Evolutionary conservation across 2,329 filamentous ascomycete genomes (phyloP).

Genomic region (Phyllosticta paracitricarpa): DNA sequence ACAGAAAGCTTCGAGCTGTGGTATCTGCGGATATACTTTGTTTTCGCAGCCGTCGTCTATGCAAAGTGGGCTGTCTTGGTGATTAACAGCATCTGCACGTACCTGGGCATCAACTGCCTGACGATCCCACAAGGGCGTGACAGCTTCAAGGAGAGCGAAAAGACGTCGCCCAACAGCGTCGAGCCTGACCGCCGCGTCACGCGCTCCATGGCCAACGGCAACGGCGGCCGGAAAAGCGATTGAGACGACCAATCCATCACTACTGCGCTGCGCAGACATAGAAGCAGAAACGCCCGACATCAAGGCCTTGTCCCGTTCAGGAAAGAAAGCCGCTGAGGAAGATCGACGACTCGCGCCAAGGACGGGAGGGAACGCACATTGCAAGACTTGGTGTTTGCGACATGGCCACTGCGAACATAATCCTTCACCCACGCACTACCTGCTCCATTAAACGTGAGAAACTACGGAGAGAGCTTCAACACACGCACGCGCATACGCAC

Average conservation of each 20-base stretch:
- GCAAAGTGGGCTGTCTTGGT: slow-evolving; percentile 88
- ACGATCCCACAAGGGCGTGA: slow-evolving; percentile 52
- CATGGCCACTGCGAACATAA: not conserved
- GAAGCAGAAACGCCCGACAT: not conserved
- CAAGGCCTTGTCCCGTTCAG: not conserved
- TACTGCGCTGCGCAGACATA: not conserved
- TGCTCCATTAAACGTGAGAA: not conserved
- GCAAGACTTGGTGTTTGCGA: not conserved
- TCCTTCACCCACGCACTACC: not conserved
- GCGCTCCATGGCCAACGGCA: slow-evolving; percentile 6
- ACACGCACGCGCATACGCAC: not conserved
- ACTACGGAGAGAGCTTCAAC: not conserved
- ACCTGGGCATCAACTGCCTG: slow-evolving; percentile 86
- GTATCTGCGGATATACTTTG: slow-evolving; percentile 77
- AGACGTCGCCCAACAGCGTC: not conserved
- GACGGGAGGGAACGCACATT: not conserved
- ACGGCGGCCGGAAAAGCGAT: slow-evolving; percentile 3
- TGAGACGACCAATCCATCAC: not conserved
- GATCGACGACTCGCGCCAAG: not conserved
- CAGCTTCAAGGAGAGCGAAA: slow-evolving; percentile 21
- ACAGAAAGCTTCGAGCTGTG: slow-evolving; percentile 54
- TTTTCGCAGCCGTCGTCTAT: slow-evolving; percentile 77
- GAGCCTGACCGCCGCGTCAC: slow-evolving; percentile 5
- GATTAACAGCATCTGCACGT: slow-evolving; percentile 82
- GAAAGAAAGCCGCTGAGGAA: too few species aligned